Base-by-base conservation (phyloP, 176 grass and related monocot genomes). In the Melocanna baccifera region DNA sequence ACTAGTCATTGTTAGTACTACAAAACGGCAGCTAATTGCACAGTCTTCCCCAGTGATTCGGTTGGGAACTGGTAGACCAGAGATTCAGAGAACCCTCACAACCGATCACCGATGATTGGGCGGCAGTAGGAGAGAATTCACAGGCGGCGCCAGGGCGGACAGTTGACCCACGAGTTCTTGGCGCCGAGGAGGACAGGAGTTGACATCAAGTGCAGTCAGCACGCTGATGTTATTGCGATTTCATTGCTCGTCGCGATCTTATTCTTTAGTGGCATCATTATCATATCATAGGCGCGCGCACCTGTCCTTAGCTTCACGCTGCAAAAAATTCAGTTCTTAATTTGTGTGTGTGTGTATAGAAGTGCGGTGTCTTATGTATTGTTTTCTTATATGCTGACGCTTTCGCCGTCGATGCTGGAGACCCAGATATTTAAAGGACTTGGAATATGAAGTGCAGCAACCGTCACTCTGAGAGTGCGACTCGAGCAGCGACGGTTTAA, bases 121-220 rank as follows among this genome's bases (percentile, higher is more conserved):
- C 18, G 19, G 25, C 9, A 4, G 32, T 9, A 65, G n/a, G 32
- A 69, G 62, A 32, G 42, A 63, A 71, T 82, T 86, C 84, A 53
- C 15, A 51, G 53, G 50, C 40, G 51, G 51, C 50, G 67, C 84
- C 89, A 87, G 59, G 68, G 74, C 58, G 75, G 84, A 83, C 68
- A 20, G 80, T 80, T 69, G 84, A 79, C 74, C 79, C 10, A 7
- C 28, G 36, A 72, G 67, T 74, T 37, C 46, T 80, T 11, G 68
- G 32, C 47, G 46, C 25, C 22, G 64, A 46, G 40, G 75, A 79
- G 61, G 59, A 71, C 78, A 63, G 36, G 77, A 11, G 79, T 32
- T 83, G 67, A 79, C 61, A 51, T 73, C 84, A 25, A 62, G 62
- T 18, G 45, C 80, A 90, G 84, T 87, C 88, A 86, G 79, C 40